Percentiles rank a stretch among this genome's conserved stretches.
phyloP scores from a whole-genome alignment of 2,329 filamentous ascomycete genomes.

The Pestalotiopsis sp. region DNA sequence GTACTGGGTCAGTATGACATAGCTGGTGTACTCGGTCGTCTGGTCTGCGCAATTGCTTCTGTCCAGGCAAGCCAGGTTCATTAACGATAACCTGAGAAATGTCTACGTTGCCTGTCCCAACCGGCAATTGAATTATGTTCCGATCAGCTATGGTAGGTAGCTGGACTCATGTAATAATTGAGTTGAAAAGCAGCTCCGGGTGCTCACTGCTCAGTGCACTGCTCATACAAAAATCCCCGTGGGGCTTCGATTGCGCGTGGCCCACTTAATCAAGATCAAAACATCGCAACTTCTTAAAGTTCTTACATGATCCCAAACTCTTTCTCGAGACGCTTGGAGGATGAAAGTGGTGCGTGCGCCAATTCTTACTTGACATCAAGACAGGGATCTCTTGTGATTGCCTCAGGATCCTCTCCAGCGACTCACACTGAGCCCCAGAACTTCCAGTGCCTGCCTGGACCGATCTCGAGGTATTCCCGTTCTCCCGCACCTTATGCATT shows the following conservation, averaged over 20 bases:
- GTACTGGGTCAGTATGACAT: no score
- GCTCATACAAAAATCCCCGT: background rate
- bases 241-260: background rate
- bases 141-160: no score
- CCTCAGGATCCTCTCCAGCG: background rate
- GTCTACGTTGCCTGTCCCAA: no score
- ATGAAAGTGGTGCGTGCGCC: background rate
- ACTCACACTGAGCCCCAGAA: background rate
- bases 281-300: background rate
- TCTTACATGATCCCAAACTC: background rate
- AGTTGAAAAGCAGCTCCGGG: no score
- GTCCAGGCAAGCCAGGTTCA: no score
- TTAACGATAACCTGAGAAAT: no score
- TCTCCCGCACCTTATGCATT: background rate
- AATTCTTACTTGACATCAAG: background rate
- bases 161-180: no score
- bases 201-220: background rate
- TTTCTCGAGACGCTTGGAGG: background rate
- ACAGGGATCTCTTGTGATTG: background rate
- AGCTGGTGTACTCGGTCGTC: no score
- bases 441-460: background rate
- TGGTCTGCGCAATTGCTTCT: no score
- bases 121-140: no score
- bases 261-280: background rate
- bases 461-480: background rate